Conservation (phyloP, 306 rosid genomes). For the Medicago arabica region DNA sequence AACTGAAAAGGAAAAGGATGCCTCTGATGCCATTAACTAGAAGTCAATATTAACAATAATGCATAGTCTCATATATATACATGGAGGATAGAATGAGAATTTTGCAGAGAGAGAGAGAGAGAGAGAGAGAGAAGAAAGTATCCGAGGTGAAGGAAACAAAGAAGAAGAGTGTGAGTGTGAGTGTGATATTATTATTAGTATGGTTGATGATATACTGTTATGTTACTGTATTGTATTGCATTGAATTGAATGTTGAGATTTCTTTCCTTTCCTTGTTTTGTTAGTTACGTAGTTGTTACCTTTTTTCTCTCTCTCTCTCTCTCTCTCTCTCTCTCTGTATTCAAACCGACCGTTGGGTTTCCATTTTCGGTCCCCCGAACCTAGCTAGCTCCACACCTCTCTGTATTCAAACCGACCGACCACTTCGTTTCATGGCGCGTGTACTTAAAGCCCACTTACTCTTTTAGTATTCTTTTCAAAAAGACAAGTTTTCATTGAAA, state of each 20-base stretch:
- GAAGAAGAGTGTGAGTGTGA: too few species aligned
- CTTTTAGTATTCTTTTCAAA: too few species aligned
- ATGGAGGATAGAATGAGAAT: not conserved
- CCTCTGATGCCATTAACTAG: not conserved
- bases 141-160: not conserved
- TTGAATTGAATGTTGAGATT: constrained; percentile 42
- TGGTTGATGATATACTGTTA: too few species aligned
- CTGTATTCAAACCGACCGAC: too few species aligned
- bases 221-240: too few species aligned
- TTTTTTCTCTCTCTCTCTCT: not conserved
- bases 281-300: constrained; percentile 40
- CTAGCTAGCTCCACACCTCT: constrained; percentile 43
- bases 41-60: not conserved
- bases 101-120: too few species aligned
- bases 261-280: constrained; percentile 61
- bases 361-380: constrained; percentile 41
- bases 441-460: too few species aligned
- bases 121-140: not conserved
- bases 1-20: constrained; percentile 67
- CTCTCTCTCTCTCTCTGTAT: too few species aligned
- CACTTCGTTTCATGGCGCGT: too few species aligned
- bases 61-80: not conserved
- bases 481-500: too few species aligned
- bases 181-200: too few species aligned
- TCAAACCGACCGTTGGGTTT: constrained; percentile 24